A percentile compares a stretch with the other conserved stretches of the same genome.
These are phyloP conservation scores for Leucosporidium creatinivorum DNA, from an alignment of 768 basidiomycete species.

Conservation along the genomic window DNA sequence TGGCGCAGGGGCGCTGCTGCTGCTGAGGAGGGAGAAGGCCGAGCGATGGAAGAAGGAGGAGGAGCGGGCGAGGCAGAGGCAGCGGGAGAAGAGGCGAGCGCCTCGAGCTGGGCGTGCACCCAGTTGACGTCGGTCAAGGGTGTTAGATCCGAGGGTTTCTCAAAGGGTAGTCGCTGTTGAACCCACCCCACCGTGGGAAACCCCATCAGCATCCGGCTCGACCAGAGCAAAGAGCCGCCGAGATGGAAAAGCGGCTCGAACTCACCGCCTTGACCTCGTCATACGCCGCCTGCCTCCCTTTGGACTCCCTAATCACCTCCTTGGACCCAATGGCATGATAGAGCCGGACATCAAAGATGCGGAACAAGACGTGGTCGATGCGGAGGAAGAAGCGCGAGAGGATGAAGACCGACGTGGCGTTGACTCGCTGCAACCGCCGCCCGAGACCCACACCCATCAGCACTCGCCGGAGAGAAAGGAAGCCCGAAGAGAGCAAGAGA, in stretches of 20 bases:
- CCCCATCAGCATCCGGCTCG: neutral
- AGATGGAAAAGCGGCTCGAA: no score
- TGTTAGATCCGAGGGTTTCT: conserved; percentile 59
- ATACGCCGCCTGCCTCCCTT: conserved; percentile 88
- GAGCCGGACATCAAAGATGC: conserved; percentile 77
- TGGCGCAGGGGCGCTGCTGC: neutral
- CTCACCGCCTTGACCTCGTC: conserved; percentile 57
- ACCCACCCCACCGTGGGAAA: no score
- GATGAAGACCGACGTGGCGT: conserved; percentile 90
- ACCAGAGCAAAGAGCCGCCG: no score
- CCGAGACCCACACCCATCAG: no score
- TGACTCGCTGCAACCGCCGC: conserved; percentile 97
- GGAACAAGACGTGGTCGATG: conserved; percentile 90
- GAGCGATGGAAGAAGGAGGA: neutral
- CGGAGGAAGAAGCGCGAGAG: conserved; percentile 84
- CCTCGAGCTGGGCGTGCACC: conserved; percentile 54
- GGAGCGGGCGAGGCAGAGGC: no score
- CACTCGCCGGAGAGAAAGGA: no score
- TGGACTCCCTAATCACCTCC: conserved; percentile 65
- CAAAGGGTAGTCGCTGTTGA: conserved; percentile 34
- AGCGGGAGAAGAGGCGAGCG: neutral
- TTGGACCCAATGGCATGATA: conserved; percentile 69
- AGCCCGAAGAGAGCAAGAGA: neutral
- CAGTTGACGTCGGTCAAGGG: conserved; percentile 81
- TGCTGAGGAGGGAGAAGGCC: neutral